Evolutionary conservation across 805 yeast species (phyloP).

Genomic region (Zygotorulaspora chibaensis): DNA sequence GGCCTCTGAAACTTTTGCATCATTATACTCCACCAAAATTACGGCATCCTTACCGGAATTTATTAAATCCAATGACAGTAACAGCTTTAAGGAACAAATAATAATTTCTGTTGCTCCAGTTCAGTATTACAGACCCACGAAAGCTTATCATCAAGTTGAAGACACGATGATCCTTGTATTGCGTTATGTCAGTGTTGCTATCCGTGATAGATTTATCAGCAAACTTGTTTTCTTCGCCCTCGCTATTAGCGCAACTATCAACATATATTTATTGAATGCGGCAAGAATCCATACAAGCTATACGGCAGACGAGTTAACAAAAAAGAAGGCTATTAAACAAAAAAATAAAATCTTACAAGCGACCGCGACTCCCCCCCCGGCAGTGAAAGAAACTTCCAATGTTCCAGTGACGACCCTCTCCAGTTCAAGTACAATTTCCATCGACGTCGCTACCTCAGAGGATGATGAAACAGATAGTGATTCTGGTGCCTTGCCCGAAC

Average conservation of each 20-base stretch:
- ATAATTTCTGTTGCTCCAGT: slow-evolving; percentile 57
- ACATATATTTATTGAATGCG: slow-evolving; percentile 80
- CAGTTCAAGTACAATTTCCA: slow-evolving; percentile 12
- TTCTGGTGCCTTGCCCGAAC: slow-evolving; percentile 36
- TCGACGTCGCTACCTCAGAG: slow-evolving; percentile 16
- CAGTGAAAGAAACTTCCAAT: slow-evolving; percentile 2
- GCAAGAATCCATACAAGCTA: slow-evolving; percentile 60
- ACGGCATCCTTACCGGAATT: slow-evolving; percentile 42
- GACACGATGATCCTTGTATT: slow-evolving; percentile 48
- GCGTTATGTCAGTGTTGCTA: slow-evolving; percentile 57
- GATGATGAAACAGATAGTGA: slow-evolving; percentile 34
- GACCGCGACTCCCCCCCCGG: neutral
- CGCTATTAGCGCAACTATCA: slow-evolving; percentile 71
- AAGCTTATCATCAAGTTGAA: slow-evolving; percentile 54
- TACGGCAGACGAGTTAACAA: slow-evolving; percentile 32
- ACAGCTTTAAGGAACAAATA: slow-evolving; percentile 42
- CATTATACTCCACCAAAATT: slow-evolving; percentile 30
- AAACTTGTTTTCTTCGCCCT: slow-evolving; percentile 71
- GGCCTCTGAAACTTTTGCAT: slow-evolving; percentile 49
- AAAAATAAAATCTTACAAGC: slow-evolving; percentile 1
- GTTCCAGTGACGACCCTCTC: slow-evolving; percentile 26
- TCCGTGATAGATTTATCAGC: slow-evolving; percentile 75
- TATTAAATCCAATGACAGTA: slow-evolving; percentile 25
- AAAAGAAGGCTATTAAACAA: slow-evolving; percentile 16
- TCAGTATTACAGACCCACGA: slow-evolving; percentile 53